Conservation (phyloP, 2,329 filamentous ascomycete species). For the Arthrobotrys pseudoclavata region DNA sequence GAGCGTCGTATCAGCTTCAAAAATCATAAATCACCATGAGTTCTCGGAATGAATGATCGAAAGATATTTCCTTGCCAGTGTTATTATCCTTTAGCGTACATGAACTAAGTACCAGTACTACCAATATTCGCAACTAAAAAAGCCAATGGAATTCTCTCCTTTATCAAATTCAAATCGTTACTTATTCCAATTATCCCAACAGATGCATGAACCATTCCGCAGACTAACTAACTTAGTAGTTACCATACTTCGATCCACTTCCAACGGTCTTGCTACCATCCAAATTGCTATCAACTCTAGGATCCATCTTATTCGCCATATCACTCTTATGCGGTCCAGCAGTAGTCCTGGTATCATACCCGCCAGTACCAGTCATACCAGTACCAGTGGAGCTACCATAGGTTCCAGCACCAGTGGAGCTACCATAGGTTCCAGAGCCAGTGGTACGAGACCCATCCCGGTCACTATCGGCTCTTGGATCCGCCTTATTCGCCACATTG, state of each 20-base stretch:
- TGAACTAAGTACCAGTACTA: slow-evolving; percentile 6
- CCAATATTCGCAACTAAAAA: slow-evolving; percentile 21
- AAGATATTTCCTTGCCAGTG: slow-evolving; percentile 14
- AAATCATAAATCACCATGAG: neutral
- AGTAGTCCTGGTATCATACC: slow-evolving; percentile 64
- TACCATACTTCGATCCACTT: slow-evolving; percentile 59
- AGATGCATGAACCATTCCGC: neutral
- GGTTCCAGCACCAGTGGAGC: slow-evolving; percentile 11
- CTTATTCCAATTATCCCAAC: neutral
- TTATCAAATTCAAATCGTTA: neutral
- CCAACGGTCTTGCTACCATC: slow-evolving; percentile 63
- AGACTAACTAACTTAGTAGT: slow-evolving; percentile 8
- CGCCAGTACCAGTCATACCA: neutral
- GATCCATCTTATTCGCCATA: slow-evolving; percentile 64
- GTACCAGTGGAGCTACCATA: slow-evolving; percentile 6
- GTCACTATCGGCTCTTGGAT: slow-evolving; percentile 66
- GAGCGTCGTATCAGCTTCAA: too few relatives aligned
- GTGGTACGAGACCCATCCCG: slow-evolving; percentile 57
- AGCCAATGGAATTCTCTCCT: slow-evolving; percentile 3
- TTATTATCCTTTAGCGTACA: slow-evolving; percentile 40
- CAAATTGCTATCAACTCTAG: slow-evolving; percentile 60
- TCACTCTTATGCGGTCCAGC: slow-evolving; percentile 66
- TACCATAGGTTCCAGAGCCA: slow-evolving; percentile 32
- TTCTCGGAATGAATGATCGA: neutral
- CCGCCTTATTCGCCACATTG: slow-evolving; percentile 66